A percentile compares a stretch with the other conserved stretches of the same genome.
Conservation (phyloP, 2,329 filamentous ascomycete genomes). For the Verticillium dahliae region DNA sequence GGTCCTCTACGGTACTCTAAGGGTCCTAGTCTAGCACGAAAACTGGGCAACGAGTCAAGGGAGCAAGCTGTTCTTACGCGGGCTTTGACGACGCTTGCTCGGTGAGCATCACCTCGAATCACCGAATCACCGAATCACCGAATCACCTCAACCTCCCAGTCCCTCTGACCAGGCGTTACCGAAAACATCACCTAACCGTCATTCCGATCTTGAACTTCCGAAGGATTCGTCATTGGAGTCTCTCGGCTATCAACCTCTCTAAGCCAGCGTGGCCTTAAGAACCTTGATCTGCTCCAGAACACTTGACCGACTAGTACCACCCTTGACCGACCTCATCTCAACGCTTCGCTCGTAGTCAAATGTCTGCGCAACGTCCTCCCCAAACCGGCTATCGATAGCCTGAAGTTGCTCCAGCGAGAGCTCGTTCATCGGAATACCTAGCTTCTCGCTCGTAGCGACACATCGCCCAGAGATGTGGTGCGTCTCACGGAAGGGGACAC, state of each 20-base stretch:
- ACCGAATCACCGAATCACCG: no score
- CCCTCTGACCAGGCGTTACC: no score
- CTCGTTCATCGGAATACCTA: constrained; percentile 62
- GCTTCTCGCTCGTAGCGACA: constrained; percentile 61
- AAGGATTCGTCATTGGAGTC: no score
- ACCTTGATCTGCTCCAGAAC: constrained; percentile 59
- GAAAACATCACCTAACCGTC: no score
- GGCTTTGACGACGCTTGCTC: no score
- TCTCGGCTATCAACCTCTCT: neutral
- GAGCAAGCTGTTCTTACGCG: no score
- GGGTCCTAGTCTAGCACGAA: no score
- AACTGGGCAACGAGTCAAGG: no score
- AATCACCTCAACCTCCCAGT: no score
- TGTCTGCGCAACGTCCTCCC: constrained; percentile 60
- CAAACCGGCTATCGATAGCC: constrained; percentile 62
- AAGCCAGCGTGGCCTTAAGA: constrained; percentile 28
- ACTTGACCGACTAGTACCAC: constrained; percentile 67
- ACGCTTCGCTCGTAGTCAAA: constrained; percentile 82
- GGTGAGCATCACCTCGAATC: no score
- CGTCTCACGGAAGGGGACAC: constrained; percentile 72
- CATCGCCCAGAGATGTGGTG: constrained; percentile 71
- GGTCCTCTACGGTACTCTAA: no score
- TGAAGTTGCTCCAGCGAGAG: constrained; percentile 60
- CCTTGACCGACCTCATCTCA: constrained; percentile 69
- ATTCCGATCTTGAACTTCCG: no score